Evolutionary conservation across 2,329 filamentous ascomycete genomes (phyloP).

Genomic region (Colletotrichum lupini): DNA sequence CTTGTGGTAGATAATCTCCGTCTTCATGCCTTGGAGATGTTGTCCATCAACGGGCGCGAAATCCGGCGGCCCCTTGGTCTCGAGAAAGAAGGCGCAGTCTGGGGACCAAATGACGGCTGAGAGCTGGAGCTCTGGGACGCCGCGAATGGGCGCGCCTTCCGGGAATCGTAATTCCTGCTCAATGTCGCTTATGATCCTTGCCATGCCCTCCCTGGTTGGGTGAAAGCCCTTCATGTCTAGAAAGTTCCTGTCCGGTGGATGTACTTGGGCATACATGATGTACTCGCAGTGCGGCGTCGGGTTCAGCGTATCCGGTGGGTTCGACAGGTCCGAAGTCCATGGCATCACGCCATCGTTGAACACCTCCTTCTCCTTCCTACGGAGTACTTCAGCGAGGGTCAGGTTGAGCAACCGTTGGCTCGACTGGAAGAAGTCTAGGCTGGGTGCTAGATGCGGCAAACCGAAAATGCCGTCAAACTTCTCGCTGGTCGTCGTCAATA

Average conservation of each 20-base stretch:
- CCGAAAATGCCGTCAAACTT: constrained; percentile 94
- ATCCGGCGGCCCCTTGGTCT: constrained; percentile 71
- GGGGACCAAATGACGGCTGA: constrained; percentile 75
- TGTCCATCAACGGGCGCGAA: constrained; percentile 61
- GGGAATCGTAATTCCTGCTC: constrained; percentile 73
- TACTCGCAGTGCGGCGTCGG: constrained; percentile 87
- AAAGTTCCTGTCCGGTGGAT: constrained; percentile 60
- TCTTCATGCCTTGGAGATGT: constrained; percentile 70
- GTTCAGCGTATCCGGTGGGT: constrained; percentile 66
- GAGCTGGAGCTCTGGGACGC: constrained; percentile 68
- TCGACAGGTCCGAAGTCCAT: constrained; percentile 79
- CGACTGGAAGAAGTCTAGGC: constrained; percentile 65
- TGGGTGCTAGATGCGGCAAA: constrained; percentile 82
- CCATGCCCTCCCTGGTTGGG: constrained; percentile 46
- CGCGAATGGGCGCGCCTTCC: constrained; percentile 66
- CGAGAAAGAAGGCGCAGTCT: constrained; percentile 74
- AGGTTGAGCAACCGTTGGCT: constrained; percentile 76
- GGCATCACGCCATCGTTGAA: constrained; percentile 73
- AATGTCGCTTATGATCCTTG: constrained; percentile 61
- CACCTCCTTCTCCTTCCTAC: constrained; percentile 68
- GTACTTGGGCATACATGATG: constrained; percentile 84
- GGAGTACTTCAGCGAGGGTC: constrained; percentile 75
- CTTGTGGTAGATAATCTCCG: constrained; percentile 66
- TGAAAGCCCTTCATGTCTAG: constrained; percentile 46
- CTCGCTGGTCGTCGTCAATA: constrained; percentile 91